These are phyloP conservation scores for Macaranga tanarius DNA, from an alignment of 441 rosid genomes.

Conservation along the genomic window DNA sequence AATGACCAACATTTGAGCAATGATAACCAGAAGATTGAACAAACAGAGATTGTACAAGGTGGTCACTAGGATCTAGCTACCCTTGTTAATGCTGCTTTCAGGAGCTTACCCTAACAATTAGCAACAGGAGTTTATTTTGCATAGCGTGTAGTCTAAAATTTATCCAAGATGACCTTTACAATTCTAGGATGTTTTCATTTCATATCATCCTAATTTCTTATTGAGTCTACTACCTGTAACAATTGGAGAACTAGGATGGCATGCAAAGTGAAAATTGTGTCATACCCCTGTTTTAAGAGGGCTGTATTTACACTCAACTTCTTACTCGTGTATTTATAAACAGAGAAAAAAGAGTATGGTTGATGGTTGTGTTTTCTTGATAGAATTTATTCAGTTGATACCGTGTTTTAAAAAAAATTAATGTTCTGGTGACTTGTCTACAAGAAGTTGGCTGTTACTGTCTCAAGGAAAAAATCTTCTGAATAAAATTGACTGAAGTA, in stretches of 20 bases:
- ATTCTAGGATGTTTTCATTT: slow-evolving; percentile 42
- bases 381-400: background rate
- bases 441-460: no score
- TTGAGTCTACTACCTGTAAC: slow-evolving; percentile 25
- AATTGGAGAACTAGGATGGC: slow-evolving; percentile 34
- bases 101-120: slow-evolving; percentile 56
- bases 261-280: slow-evolving; percentile 35
- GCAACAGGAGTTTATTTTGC: slow-evolving; percentile 45
- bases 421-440: no score
- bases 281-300: slow-evolving; percentile 39
- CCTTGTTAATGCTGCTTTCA: slow-evolving; percentile 24
- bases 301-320: slow-evolving; percentile 28
- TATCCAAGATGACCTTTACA: slow-evolving; percentile 41
- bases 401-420: no score
- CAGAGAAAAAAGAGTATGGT: slow-evolving; percentile 17
- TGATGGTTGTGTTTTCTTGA: slow-evolving; percentile 28
- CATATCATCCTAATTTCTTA: slow-evolving; percentile 29
- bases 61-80: slow-evolving; percentile 40
- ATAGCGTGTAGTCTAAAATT: slow-evolving; percentile 46
- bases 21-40: slow-evolving; percentile 45
- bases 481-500: no score
- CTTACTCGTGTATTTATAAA: slow-evolving; percentile 23
- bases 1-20: slow-evolving; percentile 45
- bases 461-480: no score
- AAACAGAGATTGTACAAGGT: slow-evolving; percentile 45